Conservation (phyloP, 2,329 filamentous ascomycete genomes). For the Septoria linicola region DNA sequence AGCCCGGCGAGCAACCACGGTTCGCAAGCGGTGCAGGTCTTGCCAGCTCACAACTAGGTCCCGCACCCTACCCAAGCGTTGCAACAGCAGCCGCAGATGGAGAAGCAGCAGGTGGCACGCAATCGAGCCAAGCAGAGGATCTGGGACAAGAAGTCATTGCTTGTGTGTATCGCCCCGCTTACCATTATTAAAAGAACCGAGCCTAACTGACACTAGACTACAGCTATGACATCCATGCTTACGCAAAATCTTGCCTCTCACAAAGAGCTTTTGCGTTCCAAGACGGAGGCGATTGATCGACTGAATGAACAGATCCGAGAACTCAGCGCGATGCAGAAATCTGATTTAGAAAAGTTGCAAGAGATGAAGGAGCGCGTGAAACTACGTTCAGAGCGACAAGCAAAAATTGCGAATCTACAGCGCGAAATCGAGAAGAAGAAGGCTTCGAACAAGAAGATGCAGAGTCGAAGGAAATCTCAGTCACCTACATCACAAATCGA, state of each 20-base stretch:
- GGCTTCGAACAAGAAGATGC: constrained; percentile 17
- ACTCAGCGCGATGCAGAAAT: constrained; percentile 73
- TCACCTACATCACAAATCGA: constrained; percentile 23
- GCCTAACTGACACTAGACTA: constrained; percentile 26
- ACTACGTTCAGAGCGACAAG: constrained; percentile 61
- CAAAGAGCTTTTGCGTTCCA: constrained; percentile 74
- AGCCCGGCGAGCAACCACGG: constrained; percentile 47
- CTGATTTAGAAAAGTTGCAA: constrained; percentile 72
- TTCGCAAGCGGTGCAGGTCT: constrained; percentile 26
- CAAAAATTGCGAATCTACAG: constrained; percentile 80
- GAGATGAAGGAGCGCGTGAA: constrained; percentile 65
- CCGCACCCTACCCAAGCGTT: constrained; percentile 18
- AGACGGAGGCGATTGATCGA: constrained; percentile 78
- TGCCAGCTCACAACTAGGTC: constrained; percentile 18
- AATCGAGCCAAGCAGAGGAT: constrained; percentile 59
- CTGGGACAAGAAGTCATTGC: constrained; percentile 77
- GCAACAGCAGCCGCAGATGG: constrained; percentile 28
- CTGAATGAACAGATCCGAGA: constrained; percentile 79
- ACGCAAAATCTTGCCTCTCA: constrained; percentile 77
- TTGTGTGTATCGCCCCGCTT: constrained; percentile 56
- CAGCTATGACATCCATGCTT: constrained; percentile 79
- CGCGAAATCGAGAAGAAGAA: constrained; percentile 54
- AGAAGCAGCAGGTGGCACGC: constrained; percentile 45
- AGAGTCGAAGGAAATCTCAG: constrained; percentile 52
- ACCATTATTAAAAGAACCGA: constrained; percentile 11